Evolutionary conservation across 441 rosid species (phyloP).

Genomic region (Populus hybrid): DNA sequence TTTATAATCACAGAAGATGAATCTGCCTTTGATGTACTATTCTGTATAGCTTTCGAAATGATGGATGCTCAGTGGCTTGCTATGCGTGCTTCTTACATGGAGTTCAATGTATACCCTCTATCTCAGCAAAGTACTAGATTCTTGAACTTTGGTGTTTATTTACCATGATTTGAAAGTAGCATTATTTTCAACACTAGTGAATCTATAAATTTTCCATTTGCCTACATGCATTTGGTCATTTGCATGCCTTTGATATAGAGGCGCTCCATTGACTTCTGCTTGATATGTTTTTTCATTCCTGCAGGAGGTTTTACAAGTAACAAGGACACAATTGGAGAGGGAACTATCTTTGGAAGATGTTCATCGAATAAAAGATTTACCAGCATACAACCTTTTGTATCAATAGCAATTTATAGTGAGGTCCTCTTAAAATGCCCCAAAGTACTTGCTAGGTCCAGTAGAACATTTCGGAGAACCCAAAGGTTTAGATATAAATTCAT

Average conservation of each 20-base stretch:
- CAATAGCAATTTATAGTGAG: conserved; percentile 9
- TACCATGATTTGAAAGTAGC: not conserved
- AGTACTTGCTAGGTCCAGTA: not conserved
- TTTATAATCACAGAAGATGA: conserved; percentile 69
- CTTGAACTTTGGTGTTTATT: not conserved
- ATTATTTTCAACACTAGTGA: not conserved
- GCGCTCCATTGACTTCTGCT: not conserved
- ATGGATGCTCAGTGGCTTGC: conserved; percentile 99
- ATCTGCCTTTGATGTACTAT: conserved; percentile 79
- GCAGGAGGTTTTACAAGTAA: conserved; percentile 82
- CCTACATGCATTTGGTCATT: not conserved
- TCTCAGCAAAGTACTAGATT: not conserved
- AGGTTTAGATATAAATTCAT: not conserved
- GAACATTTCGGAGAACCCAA: not conserved
- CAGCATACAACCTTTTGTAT: conserved; percentile 80
- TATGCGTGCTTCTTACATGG: conserved; percentile 98
- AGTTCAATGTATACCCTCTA: conserved; percentile 64
- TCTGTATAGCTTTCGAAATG: conserved; percentile 84
- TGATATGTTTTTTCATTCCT: conserved; percentile 7
- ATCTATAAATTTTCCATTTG: not conserved
- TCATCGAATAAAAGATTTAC: conserved; percentile 65
- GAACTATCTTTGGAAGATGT: conserved; percentile 78
- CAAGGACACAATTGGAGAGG: conserved; percentile 79
- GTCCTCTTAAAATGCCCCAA: not conserved
- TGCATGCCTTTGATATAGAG: not conserved